phyloP scores from a whole-genome alignment of 306 rosid species.

The Casuarina cunninghamiana region DNA sequence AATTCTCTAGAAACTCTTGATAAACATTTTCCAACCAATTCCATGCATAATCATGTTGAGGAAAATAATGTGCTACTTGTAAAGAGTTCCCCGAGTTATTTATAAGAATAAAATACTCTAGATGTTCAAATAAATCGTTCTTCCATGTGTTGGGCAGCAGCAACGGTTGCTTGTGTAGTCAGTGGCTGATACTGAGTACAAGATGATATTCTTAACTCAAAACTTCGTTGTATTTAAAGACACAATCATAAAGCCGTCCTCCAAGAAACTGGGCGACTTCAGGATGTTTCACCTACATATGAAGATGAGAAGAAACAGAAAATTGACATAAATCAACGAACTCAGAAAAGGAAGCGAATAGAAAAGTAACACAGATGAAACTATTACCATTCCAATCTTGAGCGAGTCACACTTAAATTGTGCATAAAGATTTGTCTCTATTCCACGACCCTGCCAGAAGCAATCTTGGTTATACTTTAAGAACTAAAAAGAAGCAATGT shows the following conservation, averaged over 20 bases:
- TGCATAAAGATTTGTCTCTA: conserved; percentile 93
- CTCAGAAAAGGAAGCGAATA: conserved; percentile 9
- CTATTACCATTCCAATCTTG: conserved; percentile 90
- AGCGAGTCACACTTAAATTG: conserved; percentile 90
- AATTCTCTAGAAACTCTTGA: background rate
- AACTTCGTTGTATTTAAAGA: conserved; percentile 82
- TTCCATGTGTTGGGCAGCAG: background rate
- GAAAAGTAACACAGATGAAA: conserved; percentile 1
- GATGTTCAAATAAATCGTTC: conserved; percentile 18
- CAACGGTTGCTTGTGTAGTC: conserved; percentile 9
- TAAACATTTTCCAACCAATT: background rate
- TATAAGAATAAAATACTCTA: background rate
- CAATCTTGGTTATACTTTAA: conserved; percentile 14
- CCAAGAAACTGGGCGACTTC: conserved; percentile 97
- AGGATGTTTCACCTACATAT: conserved; percentile 76
- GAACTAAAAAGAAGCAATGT: conserved; percentile 8
- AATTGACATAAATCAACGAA: background rate
- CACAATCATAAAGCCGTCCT: conserved; percentile 90
- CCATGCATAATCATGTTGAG: background rate
- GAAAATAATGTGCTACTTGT: conserved; percentile 2
- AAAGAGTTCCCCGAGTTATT: conserved; percentile 10
- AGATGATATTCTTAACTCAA: conserved; percentile 32
- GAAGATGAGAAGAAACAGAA: conserved; percentile 15
- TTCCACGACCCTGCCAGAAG: conserved; percentile 84
- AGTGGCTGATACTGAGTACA: conserved; percentile 8